Evolutionary conservation across 257 asterid species (phyloP).

Genomic region (Nicotiana undulata): DNA sequence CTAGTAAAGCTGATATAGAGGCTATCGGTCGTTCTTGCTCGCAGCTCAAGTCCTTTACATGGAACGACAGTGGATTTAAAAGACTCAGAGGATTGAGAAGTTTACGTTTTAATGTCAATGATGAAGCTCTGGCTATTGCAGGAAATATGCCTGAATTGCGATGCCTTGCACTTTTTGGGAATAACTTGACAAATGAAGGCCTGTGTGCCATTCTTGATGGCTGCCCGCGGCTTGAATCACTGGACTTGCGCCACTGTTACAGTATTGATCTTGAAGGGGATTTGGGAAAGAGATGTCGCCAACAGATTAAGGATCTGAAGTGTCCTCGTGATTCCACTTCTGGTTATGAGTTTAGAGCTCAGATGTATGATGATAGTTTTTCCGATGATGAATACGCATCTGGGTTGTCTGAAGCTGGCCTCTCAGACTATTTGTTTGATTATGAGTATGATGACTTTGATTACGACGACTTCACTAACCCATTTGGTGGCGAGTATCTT

Average conservation of each 20-base stretch:
- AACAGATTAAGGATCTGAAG: slow-evolving; percentile 24
- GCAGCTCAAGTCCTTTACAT: slow-evolving; percentile 26
- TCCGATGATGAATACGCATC: neutral
- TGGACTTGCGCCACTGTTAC: slow-evolving; percentile 35
- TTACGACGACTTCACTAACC: slow-evolving; percentile 8
- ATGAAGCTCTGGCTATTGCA: slow-evolving; percentile 30
- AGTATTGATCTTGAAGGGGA: slow-evolving; percentile 25
- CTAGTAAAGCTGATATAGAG: slow-evolving; percentile 4
- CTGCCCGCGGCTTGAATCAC: slow-evolving; percentile 42
- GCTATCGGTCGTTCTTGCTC: slow-evolving; percentile 32
- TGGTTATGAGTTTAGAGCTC: slow-evolving; percentile 9
- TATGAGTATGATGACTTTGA: slow-evolving; percentile 11
- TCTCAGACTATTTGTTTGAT: neutral
- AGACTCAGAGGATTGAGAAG: neutral
- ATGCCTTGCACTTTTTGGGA: slow-evolving; percentile 29
- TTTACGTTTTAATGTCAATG: neutral
- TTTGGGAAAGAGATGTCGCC: slow-evolving; percentile 24
- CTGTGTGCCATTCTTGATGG: slow-evolving; percentile 36
- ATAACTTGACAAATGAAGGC: slow-evolving; percentile 21
- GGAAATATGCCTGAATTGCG: slow-evolving; percentile 32
- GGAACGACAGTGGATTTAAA: neutral
- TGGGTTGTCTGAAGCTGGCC: neutral
- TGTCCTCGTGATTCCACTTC: slow-evolving; percentile 18
- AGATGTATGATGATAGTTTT: neutral
- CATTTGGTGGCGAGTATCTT: neutral